Conservation (phyloP, 306 rosid genomes). For the Ormosia semicastrata region DNA sequence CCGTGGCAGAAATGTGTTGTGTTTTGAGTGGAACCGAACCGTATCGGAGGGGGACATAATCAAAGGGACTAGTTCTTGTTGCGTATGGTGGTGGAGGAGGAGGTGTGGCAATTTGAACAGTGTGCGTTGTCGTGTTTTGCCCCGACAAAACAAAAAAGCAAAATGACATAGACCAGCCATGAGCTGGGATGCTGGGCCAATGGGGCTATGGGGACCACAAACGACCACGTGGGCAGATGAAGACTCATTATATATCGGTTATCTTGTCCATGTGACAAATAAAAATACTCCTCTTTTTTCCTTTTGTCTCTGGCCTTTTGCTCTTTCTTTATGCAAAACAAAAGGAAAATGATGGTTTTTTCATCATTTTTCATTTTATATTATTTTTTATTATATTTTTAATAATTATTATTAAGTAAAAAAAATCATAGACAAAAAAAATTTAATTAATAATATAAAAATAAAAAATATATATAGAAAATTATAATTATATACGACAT, state of each 20-base stretch:
- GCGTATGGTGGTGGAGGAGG: constrained; percentile 8
- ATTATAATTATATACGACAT: too few relatives aligned
- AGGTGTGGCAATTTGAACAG: constrained; percentile 25
- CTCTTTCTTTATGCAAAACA: background rate
- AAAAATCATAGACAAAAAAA: too few relatives aligned
- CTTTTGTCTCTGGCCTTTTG: background rate
- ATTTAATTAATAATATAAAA: too few relatives aligned
- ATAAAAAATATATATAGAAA: too few relatives aligned
- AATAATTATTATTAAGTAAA: too few relatives aligned
- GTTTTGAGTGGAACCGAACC: constrained; percentile 7
- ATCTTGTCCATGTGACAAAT: constrained; percentile 26
- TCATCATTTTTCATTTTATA: too few relatives aligned
- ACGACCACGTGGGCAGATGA: constrained; percentile 37
- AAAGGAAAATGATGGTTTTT: too few relatives aligned
- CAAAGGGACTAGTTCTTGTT: background rate
- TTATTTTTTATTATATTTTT: too few relatives aligned
- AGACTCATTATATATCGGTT: constrained; percentile 5
- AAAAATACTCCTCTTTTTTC: constrained; percentile 2
- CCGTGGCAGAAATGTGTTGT: constrained; percentile 19
- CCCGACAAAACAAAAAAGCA: constrained; percentile 43
- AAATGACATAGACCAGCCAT: constrained; percentile 36
- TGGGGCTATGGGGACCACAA: constrained; percentile 32
- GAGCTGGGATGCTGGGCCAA: constrained; percentile 22
- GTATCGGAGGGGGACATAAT: constrained; percentile 25
- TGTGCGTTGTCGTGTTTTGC: constrained; percentile 40